Evolutionary conservation across 2,329 filamentous ascomycete genomes (phyloP), one percentile per base, ranked within the genome.

Genomic region (Phyllosticta citrichinensis): DNA sequence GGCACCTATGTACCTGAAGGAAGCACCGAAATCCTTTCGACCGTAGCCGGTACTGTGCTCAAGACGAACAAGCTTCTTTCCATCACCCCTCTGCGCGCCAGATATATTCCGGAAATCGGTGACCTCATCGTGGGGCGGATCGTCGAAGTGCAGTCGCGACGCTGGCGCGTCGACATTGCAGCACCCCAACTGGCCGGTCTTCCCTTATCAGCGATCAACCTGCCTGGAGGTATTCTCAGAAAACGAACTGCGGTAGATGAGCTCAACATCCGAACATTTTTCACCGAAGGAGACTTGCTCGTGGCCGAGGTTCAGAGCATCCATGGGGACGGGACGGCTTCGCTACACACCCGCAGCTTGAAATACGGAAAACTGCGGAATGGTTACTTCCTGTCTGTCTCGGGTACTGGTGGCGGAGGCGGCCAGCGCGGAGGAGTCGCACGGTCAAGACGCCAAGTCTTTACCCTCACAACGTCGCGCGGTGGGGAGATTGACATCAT

Each of bases 41-140:
- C 94, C 5, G 88, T 99, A 33, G 92, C 92, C 6, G 94, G 94
- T 69, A 93, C 88, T 6, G 81, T 97, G 40, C 87, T 88, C 70
- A 93, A 92, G 73, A 97, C 93, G 63, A 99, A 99, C 82, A 97
- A 97, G 74, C 86, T 99, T 55, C 86, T 99, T 66, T 96, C 91
- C 2, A 89, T 99, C 62, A 86, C 88, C 1, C 91, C 94, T 6
- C 81, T 99, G 2, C 90, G 92, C 64, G 92, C 94, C 19, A 88
- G 94, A 64, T 99, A 99, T 78, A 91, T 86, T 1, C 94, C 94
- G 33, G 93, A 97, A 75, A 97, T 99, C 63, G 94, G 94, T 67
- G 94, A 99, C 75, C 81, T 99, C 4, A 90, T 99, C 2, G 87
- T 99, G 14, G 94, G 94, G 47, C 85, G 94, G 64, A 96, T 99